A percentile compares a stretch with the other conserved stretches of the same genome.
Evolutionary conservation across 371 early-diverging fungal species (phyloP).

Genomic region (Choanephora cucurbitarum): DNA sequence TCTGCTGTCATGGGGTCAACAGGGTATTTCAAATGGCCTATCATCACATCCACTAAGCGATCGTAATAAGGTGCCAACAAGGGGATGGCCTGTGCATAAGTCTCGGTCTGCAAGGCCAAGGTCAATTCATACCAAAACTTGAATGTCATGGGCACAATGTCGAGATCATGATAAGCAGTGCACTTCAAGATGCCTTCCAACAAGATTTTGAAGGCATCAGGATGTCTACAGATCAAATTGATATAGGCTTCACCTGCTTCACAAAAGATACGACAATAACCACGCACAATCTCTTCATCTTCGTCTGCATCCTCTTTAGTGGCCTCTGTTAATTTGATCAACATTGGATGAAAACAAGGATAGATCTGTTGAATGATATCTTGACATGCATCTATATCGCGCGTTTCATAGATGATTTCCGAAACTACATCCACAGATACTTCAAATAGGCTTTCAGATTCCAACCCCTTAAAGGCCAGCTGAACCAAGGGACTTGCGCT

Average conservation of each 20-base stretch:
- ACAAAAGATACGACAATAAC: constrained; percentile 79
- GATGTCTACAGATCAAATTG: constrained; percentile 64
- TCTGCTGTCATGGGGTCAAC: constrained; percentile 74
- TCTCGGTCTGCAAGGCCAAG: constrained; percentile 56
- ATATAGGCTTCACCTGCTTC: constrained; percentile 88
- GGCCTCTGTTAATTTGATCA: constrained; percentile 48
- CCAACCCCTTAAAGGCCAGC: constrained; percentile 75
- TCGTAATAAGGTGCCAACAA: constrained; percentile 67
- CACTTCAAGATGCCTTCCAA: constrained; percentile 78
- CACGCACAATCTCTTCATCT: constrained; percentile 58
- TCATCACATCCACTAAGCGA: constrained; percentile 77
- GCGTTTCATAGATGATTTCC: constrained; percentile 78
- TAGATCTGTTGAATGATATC: constrained; percentile 66
- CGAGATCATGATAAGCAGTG: constrained; percentile 64
- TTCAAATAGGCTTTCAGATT: constrained; percentile 75
- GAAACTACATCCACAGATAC: constrained; percentile 82
- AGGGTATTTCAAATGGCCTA: constrained; percentile 83
- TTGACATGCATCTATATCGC: constrained; percentile 59
- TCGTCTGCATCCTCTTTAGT: constrained; percentile 29
- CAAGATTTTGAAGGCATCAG: constrained; percentile 66
- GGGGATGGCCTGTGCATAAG: constrained; percentile 47
- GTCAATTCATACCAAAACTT: constrained; percentile 86
- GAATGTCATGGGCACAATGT: constrained; percentile 81
- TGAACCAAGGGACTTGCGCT: constrained; percentile 69
- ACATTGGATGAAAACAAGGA: constrained; percentile 56